phyloP scores from a whole-genome alignment of 352 stramenopile species.

The Peronospora farinosa region DNA sequence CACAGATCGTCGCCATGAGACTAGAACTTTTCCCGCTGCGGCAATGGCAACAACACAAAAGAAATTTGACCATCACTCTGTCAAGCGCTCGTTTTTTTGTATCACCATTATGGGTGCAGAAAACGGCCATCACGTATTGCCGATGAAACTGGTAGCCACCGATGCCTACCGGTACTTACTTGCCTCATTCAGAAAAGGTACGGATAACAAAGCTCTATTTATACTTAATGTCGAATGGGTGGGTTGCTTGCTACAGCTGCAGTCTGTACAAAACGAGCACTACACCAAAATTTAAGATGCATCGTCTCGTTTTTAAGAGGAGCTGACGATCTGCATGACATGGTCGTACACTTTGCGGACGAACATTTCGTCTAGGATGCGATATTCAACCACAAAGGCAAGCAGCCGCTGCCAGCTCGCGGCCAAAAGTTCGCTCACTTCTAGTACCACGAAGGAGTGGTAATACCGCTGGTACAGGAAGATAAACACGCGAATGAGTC shows the following conservation, averaged over 20 bases:
- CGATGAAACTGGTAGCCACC: background rate
- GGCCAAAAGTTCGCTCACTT: conserved; percentile 48
- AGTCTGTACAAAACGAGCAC: conserved; percentile 1
- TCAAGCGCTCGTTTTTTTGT: conserved; percentile 4
- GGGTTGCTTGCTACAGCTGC: conserved; percentile 2
- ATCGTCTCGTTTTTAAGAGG: conserved; percentile 10
- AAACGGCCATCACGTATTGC: conserved; percentile 7
- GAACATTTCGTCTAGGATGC: conserved; percentile 50
- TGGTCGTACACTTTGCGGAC: conserved; percentile 52
- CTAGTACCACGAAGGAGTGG: conserved; percentile 47
- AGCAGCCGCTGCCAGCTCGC: conserved; percentile 58
- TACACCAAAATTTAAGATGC: no score
- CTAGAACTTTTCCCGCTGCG: conserved; percentile 12
- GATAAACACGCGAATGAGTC: conserved; percentile 58
- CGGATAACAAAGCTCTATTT: conserved; percentile 25
- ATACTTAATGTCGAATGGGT: conserved; percentile 14
- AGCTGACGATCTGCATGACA: conserved; percentile 38
- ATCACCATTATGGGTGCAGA: background rate
- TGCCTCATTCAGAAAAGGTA: background rate
- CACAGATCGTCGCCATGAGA: conserved; percentile 36
- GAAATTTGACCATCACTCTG: conserved; percentile 19
- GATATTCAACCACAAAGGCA: conserved; percentile 56
- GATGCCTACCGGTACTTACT: background rate
- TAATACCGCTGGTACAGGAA: conserved; percentile 57
- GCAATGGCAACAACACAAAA: conserved; percentile 9